Conservation (phyloP, 257 asterid genomes). For the Nicotiana knightiana region DNA sequence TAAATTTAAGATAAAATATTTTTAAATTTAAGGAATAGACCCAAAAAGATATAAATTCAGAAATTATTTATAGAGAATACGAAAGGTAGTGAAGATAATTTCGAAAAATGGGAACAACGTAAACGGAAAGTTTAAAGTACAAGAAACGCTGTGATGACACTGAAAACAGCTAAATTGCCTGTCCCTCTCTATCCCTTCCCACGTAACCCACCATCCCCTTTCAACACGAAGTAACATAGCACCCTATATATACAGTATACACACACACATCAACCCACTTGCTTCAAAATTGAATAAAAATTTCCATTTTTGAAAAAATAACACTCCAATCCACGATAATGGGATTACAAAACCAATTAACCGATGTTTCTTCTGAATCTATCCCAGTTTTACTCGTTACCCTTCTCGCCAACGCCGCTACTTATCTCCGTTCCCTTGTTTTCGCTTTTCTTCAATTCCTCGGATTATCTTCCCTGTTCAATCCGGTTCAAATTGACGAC, state of each 20-base stretch:
- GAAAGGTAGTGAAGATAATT: no score
- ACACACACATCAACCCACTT: not conserved
- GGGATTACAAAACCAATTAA: slow-evolving; percentile 64
- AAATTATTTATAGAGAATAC: no score
- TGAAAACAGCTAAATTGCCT: not conserved
- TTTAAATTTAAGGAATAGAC: no score
- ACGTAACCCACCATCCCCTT: not conserved
- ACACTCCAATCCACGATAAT: slow-evolving; percentile 9
- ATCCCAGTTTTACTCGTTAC: slow-evolving; percentile 38
- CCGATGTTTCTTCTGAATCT: slow-evolving; percentile 68
- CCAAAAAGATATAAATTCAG: no score
- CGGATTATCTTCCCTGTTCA: slow-evolving; percentile 26
- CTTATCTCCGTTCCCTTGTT: slow-evolving; percentile 42
- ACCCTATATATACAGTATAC: not conserved
- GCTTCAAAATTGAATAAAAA: not conserved
- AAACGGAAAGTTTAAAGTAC: not conserved
- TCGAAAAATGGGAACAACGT: no score
- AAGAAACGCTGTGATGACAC: not conserved
- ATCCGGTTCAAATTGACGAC: slow-evolving; percentile 16
- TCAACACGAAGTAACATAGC: no score
- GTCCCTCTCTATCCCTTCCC: not conserved
- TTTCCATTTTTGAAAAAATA: not conserved
- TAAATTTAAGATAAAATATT: no score
- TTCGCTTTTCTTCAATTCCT: slow-evolving; percentile 22
- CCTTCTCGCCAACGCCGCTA: slow-evolving; percentile 41